These are phyloP conservation scores for Fragosphaeria purpurea DNA, from an alignment of 2,329 filamentous ascomycete genomes.

Conservation along the genomic window DNA sequence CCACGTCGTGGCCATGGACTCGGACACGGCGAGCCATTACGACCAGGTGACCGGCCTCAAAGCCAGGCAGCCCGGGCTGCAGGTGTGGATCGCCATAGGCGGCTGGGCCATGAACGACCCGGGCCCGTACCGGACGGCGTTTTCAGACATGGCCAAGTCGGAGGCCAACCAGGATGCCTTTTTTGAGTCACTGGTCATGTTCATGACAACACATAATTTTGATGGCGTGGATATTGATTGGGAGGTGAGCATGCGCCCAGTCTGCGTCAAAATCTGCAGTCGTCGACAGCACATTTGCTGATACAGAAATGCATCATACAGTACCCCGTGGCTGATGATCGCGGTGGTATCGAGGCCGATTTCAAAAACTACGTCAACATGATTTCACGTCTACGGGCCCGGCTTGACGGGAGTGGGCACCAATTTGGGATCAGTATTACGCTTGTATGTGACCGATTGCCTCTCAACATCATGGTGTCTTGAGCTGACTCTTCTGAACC, in stretches of 20 bases:
- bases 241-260: neutral
- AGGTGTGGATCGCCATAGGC: slow-evolving; percentile 28
- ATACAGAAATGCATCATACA: too few relatives aligned
- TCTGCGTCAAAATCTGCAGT: too few relatives aligned
- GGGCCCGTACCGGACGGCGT: slow-evolving; percentile 16
- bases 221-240: slow-evolving; percentile 12
- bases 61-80: slow-evolving; percentile 15
- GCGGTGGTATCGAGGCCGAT: slow-evolving; percentile 12
- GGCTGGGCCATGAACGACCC: slow-evolving; percentile 33
- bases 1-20: slow-evolving; percentile 10
- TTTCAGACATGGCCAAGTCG: slow-evolving; percentile 14
- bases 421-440: too few relatives aligned
- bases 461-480: too few relatives aligned
- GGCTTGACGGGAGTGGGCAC: neutral
- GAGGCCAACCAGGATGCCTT: slow-evolving; percentile 10
- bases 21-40: slow-evolving; percentile 15
- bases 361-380: slow-evolving; percentile 3
- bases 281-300: too few relatives aligned
- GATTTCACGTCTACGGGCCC: neutral
- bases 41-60: slow-evolving; percentile 22
- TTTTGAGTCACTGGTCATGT: neutral
- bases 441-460: too few relatives aligned
- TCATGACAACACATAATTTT: slow-evolving; percentile 12
- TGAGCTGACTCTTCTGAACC: too few relatives aligned
- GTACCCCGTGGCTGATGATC: slow-evolving; percentile 11